Evolutionary conservation across 1,284 basidiomycete genomes (phyloP).

Genomic region (Pascua guehoae): DNA sequence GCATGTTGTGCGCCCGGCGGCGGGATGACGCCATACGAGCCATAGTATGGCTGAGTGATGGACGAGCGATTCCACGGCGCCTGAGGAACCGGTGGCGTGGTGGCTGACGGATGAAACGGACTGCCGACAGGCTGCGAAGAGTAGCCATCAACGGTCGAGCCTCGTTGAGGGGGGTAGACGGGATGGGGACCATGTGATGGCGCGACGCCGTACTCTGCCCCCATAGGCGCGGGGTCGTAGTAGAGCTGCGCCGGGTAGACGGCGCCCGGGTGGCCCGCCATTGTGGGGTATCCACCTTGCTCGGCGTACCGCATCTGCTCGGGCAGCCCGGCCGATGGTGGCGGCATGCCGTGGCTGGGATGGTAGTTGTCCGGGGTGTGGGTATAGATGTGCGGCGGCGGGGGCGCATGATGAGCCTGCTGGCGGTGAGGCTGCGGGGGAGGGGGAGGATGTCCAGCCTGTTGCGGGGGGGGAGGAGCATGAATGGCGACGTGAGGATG

Average conservation of each 20-base stretch:
- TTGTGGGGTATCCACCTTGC: constrained; percentile 4
- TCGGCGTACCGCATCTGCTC: constrained; percentile 14
- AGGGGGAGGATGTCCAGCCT: neutral
- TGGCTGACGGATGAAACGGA: constrained; percentile 9
- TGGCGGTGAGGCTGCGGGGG: constrained; percentile 1
- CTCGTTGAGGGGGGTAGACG: constrained; percentile 2
- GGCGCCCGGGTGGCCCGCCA: neutral
- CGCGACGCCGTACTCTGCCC: constrained; percentile 4
- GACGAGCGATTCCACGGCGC: constrained; percentile 7
- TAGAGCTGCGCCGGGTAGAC: constrained; percentile 18
- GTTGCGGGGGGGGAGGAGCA: too few relatives aligned
- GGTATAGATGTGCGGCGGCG: neutral
- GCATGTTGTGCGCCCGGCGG: constrained; percentile 7
- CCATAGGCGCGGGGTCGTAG: constrained; percentile 12
- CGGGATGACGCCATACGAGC: constrained; percentile 6
- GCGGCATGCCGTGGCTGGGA: constrained; percentile 2
- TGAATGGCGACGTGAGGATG: too few relatives aligned
- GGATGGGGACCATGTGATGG: neutral
- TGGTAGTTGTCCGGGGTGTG: neutral
- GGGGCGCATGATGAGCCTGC: too few relatives aligned
- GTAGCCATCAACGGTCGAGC: constrained; percentile 8
- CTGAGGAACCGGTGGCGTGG: constrained; percentile 13
- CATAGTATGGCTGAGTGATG: constrained; percentile 11
- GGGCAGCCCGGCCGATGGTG: neutral
- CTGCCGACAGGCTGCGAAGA: constrained; percentile 2